A percentile compares a stretch with the other conserved stretches of the same genome.
Conservation (phyloP, 2,329 filamentous ascomycete species). For the Ceratocystis destructans region DNA sequence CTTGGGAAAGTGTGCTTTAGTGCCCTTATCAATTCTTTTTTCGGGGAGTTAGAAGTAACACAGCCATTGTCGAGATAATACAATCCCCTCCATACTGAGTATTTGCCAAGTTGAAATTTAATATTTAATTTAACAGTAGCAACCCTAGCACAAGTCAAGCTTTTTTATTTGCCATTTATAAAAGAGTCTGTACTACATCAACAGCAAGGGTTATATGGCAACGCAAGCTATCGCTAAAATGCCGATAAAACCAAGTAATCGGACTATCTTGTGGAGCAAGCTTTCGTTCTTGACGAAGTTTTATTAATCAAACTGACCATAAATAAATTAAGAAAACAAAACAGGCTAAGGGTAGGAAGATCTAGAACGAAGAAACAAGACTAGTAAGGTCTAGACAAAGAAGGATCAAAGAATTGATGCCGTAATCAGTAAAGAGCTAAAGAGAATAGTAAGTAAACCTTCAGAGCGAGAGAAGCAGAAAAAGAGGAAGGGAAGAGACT, state of each 20-base stretch:
- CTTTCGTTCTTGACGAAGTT: not conserved
- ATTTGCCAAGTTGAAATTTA: not conserved
- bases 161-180: not conserved
- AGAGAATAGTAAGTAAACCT: not conserved
- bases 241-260: not conserved
- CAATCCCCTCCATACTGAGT: not conserved
- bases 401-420: not conserved
- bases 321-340: not conserved
- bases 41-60: no score
- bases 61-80: not conserved
- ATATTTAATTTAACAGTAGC: not conserved
- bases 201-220: not conserved
- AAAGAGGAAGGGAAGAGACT: not conserved
- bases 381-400: not conserved
- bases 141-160: not conserved
- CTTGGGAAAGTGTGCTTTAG: not conserved
- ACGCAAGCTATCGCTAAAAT: not conserved
- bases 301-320: not conserved
- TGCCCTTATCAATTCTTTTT: no score
- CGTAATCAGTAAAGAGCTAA: not conserved
- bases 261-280: not conserved
- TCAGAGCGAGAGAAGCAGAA: not conserved
- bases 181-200: not conserved
- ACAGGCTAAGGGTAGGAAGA: not conserved
- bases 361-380: not conserved